Conservation (phyloP, 257 asterid genomes). For the Solanum neorickii region DNA sequence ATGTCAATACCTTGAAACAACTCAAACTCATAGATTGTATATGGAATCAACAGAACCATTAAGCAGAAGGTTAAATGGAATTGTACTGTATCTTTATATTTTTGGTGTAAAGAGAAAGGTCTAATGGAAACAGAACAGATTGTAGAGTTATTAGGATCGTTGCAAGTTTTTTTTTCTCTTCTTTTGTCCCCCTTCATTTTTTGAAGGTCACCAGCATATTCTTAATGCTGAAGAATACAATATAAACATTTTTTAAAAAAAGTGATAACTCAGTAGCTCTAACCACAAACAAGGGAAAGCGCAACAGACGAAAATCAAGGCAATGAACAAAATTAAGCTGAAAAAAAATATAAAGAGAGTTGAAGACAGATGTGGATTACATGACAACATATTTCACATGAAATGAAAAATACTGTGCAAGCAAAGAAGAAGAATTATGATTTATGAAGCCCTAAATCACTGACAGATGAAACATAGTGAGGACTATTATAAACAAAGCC, state of each 20-base stretch:
- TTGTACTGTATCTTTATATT: not conserved
- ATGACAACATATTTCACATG: not conserved
- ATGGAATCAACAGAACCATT: not conserved
- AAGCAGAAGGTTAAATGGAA: not conserved
- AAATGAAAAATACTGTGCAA: not conserved
- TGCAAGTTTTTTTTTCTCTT: not conserved
- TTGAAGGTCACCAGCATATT: not conserved
- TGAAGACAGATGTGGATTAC: not conserved
- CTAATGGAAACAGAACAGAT: not conserved
- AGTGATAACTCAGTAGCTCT: not conserved
- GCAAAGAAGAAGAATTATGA: not conserved
- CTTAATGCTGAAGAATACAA: not conserved
- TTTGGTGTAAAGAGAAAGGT: not conserved
- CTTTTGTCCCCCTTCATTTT: not conserved
- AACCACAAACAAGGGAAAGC: not conserved
- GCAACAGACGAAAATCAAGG: not conserved
- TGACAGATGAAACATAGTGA: not conserved
- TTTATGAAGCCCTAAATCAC: not conserved
- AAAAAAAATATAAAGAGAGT: not conserved
- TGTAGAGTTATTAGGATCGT: not conserved
- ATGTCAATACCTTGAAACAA: not conserved
- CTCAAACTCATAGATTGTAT: not conserved
- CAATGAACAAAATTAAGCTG: not conserved
- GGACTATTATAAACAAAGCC: not conserved
- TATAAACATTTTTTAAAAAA: not conserved